Percentiles rank a stretch among this genome's conserved stretches.
Evolutionary conservation across 176 grass and related monocot species (phyloP).

Genomic region (Zea mays): DNA sequence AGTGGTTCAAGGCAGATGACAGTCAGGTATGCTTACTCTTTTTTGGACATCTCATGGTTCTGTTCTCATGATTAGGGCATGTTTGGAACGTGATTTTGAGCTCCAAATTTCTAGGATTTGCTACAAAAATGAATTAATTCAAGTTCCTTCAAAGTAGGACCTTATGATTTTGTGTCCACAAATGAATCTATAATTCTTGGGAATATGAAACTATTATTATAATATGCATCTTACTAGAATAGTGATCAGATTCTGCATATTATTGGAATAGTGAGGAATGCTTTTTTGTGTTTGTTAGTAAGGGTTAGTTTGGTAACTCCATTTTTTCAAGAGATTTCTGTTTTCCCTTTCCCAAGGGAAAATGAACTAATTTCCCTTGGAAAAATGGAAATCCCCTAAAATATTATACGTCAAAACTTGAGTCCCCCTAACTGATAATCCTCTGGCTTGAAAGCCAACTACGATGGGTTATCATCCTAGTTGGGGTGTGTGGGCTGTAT

Average conservation of each 20-base stretch:
- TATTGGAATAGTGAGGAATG: slow-evolving; percentile 19
- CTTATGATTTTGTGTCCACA: slow-evolving; percentile 3
- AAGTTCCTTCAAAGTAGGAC: neutral
- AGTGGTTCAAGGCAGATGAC: slow-evolving; percentile 92
- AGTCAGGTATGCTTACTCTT: slow-evolving; percentile 57
- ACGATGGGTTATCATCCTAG: neutral
- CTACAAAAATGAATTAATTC: neutral
- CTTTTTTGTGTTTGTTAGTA: slow-evolving; percentile 1
- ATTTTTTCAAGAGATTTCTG: too few species aligned
- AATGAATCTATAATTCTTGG: neutral
- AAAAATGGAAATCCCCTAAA: neutral
- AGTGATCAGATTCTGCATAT: neutral
- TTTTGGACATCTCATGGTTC: neutral
- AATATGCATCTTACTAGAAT: neutral
- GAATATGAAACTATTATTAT: neutral
- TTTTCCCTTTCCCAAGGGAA: too few species aligned
- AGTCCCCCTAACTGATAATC: neutral
- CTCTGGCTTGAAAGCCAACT: slow-evolving; percentile 22
- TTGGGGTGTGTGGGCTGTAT: neutral
- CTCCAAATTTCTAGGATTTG: neutral
- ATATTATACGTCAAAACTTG: neutral
- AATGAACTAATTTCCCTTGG: too few species aligned
- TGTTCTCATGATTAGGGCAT: neutral
- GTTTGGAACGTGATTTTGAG: neutral
- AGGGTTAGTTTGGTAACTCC: too few species aligned